Evolutionary conservation across 2,329 filamentous ascomycete species (phyloP).

Genomic region (Madurella mycetomatis): DNA sequence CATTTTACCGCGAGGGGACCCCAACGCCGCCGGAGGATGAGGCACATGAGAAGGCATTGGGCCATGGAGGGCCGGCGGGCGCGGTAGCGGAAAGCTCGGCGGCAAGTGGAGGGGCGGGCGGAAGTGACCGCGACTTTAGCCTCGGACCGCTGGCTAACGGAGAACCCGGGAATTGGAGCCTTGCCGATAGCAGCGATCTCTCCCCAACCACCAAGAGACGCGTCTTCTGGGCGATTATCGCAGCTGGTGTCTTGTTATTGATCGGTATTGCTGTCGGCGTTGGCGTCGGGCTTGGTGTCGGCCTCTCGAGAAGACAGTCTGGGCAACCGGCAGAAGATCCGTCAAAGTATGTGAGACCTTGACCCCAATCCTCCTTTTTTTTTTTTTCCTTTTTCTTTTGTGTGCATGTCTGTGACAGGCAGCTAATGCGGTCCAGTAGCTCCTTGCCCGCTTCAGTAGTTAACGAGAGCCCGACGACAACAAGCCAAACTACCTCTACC

Average conservation of each 20-base stretch:
- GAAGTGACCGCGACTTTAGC: conserved; percentile 7
- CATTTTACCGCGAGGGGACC: conserved; percentile 40
- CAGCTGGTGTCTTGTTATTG: conserved; percentile 30
- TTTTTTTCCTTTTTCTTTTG: too few relatives aligned
- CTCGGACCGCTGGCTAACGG: not conserved
- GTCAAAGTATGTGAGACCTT: conserved; percentile 26
- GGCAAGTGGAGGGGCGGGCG: conserved; percentile 7
- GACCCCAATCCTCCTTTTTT: not conserved
- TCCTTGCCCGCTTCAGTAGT: not conserved
- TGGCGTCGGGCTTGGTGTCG: conserved; percentile 34
- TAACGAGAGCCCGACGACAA: not conserved
- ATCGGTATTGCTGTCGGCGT: conserved; percentile 40
- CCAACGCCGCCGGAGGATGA: conserved; percentile 30
- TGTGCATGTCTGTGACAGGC: not conserved
- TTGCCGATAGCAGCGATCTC: conserved; percentile 3
- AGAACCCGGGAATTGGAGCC: conserved; percentile 9
- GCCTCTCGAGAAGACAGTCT: conserved; percentile 3
- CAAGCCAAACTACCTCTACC: not conserved
- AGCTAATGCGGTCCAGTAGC: conserved; percentile 1
- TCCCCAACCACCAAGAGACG: conserved; percentile 29
- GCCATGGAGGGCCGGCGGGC: conserved; percentile 24
- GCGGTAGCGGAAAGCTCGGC: conserved; percentile 18
- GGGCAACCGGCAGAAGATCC: conserved; percentile 6
- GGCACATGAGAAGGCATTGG: conserved; percentile 17
- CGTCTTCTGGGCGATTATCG: conserved; percentile 35